Evolutionary conservation across 306 rosid genomes (phyloP).

Genomic region (Acacia acuminata): DNA sequence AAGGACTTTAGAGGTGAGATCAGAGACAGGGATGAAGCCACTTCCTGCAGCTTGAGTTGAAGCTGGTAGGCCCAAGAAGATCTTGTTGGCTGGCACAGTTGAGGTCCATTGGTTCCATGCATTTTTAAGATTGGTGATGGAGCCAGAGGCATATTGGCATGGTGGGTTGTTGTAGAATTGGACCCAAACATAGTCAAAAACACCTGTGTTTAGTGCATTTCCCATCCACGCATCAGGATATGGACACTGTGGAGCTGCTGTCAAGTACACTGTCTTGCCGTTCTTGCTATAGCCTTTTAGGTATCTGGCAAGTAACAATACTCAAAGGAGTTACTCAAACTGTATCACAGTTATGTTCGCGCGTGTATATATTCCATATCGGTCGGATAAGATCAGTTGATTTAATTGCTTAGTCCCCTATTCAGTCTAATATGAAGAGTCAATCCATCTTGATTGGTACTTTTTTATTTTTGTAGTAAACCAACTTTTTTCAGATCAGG

Average conservation of each 20-base stretch:
- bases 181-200: constrained; percentile 44
- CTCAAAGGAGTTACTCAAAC: background rate
- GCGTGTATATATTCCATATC: too few relatives aligned
- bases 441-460: too few relatives aligned
- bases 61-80: constrained; percentile 47
- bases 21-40: constrained; percentile 38
- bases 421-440: too few relatives aligned
- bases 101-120: constrained; percentile 47
- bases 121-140: constrained; percentile 32
- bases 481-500: too few relatives aligned
- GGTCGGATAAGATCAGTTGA: too few relatives aligned
- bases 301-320: constrained; percentile 29
- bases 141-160: constrained; percentile 33
- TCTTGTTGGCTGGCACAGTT: constrained; percentile 36
- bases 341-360: too few relatives aligned
- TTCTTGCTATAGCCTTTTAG: constrained; percentile 30
- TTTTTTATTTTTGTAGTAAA: too few relatives aligned
- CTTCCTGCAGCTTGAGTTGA: constrained; percentile 41
- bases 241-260: constrained; percentile 48
- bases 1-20: constrained; percentile 45
- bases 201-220: constrained; percentile 42
- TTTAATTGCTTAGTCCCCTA: too few relatives aligned
- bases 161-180: constrained; percentile 51
- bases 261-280: constrained; percentile 31
- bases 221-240: constrained; percentile 47